These are phyloP conservation scores for Eucalyptus fibrosa DNA, from an alignment of 345 rosid species.

Conservation along the genomic window DNA sequence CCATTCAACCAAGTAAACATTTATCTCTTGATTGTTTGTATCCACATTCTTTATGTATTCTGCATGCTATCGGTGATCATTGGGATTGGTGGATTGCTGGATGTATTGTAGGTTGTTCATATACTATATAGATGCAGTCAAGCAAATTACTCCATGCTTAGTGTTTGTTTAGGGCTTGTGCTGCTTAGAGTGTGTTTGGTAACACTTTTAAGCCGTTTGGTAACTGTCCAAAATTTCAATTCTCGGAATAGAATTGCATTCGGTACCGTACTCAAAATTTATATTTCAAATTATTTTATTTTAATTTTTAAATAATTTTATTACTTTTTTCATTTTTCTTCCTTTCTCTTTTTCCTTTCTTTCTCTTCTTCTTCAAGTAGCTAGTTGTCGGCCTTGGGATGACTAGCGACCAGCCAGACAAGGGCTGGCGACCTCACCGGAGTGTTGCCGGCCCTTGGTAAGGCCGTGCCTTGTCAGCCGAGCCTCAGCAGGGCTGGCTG, in stretches of 20 bases:
- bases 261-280: too few species aligned
- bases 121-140: neutral
- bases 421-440: too few species aligned
- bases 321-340: too few species aligned
- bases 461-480: fast-evolving
- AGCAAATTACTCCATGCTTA: neutral
- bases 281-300: too few species aligned
- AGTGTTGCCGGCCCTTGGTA: too few species aligned
- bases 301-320: too few species aligned
- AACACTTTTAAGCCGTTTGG: too few species aligned
- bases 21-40: neutral
- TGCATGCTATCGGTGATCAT: neutral
- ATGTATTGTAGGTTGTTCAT: neutral
- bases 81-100: neutral
- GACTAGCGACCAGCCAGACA: fast-evolving
- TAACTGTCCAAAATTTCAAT: too few species aligned
- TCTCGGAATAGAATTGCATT: too few species aligned
- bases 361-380: too few species aligned
- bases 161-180: neutral
- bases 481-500: fast-evolving
- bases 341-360: too few species aligned
- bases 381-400: fast-evolving
- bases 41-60: neutral
- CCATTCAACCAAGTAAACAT: constrained; percentile 84
- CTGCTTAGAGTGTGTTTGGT: neutral